These are phyloP conservation scores for Mycena rosella DNA, from an alignment of 768 basidiomycete species.

Conservation along the genomic window DNA sequence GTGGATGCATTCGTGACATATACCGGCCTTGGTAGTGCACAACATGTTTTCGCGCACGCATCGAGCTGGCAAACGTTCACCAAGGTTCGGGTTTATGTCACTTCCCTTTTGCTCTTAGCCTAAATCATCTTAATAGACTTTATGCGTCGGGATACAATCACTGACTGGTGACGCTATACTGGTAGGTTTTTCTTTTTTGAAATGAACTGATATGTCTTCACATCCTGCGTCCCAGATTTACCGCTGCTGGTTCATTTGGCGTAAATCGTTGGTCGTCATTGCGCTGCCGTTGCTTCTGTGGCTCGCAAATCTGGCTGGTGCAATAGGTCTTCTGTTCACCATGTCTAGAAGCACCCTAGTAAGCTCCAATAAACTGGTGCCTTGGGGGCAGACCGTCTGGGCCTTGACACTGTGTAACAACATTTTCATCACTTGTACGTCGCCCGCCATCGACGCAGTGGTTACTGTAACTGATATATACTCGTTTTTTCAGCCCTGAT, in stretches of 20 bases:
- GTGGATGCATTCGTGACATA: conserved; percentile 7
- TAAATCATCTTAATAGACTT: not conserved
- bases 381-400: conserved; percentile 14
- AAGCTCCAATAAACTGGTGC: not conserved
- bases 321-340: not conserved
- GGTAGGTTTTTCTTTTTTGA: not conserved
- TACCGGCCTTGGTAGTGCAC: not conserved
- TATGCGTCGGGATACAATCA: conserved; percentile 1
- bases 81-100: not conserved
- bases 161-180: conserved; percentile 22
- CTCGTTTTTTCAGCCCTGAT: conserved; percentile 12
- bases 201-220: not conserved
- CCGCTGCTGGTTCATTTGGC: conserved; percentile 24
- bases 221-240: conserved; percentile 10
- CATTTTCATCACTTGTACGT: conserved; percentile 16
- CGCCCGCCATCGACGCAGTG: not conserved
- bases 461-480: no score
- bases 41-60: not conserved
- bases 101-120: no score
- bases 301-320: conserved; percentile 1
- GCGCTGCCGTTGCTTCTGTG: conserved; percentile 3
- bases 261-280: not conserved
- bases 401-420: conserved; percentile 15
- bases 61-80: not conserved
- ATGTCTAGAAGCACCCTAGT: not conserved